phyloP scores from a whole-genome alignment of 139 green algal species.

The Chlorella sp. region DNA sequence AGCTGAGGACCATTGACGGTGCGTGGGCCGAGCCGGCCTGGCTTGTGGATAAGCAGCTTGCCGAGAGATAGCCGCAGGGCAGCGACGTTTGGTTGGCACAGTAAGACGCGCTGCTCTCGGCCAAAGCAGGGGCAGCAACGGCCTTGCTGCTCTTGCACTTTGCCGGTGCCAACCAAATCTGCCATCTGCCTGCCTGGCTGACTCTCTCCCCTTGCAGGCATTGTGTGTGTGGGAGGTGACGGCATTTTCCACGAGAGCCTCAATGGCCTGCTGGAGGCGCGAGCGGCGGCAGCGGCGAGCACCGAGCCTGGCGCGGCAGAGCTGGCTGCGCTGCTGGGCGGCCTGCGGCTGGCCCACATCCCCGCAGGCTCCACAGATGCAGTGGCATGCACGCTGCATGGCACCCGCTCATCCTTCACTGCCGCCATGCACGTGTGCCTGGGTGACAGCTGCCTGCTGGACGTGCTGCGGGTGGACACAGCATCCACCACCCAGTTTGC shows the following conservation, averaged over 20 bases:
- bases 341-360: slow-evolving; percentile 83
- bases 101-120: too few relatives aligned
- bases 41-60: neutral
- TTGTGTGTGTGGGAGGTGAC: slow-evolving; percentile 78
- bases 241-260: slow-evolving; percentile 92
- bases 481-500: slow-evolving; percentile 35
- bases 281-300: slow-evolving; percentile 8
- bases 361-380: slow-evolving; percentile 88
- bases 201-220: neutral
- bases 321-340: neutral
- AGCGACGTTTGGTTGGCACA: too few relatives aligned
- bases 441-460: slow-evolving; percentile 79
- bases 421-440: slow-evolving; percentile 88
- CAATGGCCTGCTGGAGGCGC: slow-evolving; percentile 75
- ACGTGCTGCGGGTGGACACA: slow-evolving; percentile 74
- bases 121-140: neutral
- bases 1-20: slow-evolving; percentile 69
- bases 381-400: slow-evolving; percentile 86
- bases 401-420: slow-evolving; percentile 70
- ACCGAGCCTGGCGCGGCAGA: neutral
- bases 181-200: neutral
- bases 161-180: too few relatives aligned
- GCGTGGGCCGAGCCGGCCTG: neutral
- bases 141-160: neutral
- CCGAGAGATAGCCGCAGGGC: too few relatives aligned